Conservation (phyloP, 306 rosid genomes). For the Cercis canadensis region DNA sequence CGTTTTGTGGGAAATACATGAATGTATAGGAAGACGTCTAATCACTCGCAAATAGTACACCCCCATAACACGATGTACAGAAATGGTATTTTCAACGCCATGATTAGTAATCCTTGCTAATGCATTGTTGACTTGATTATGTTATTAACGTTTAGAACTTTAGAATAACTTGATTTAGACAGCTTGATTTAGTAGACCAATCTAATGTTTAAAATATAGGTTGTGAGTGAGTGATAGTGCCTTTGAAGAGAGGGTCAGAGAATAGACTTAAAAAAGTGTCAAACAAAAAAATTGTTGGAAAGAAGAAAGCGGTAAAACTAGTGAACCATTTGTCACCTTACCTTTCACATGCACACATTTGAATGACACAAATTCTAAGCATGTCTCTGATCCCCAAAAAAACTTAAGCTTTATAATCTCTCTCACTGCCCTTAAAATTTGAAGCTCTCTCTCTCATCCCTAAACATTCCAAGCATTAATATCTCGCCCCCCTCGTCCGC, state of each 20-base stretch:
- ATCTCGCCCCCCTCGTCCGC: constrained; percentile 92
- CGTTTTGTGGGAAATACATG: constrained; percentile 24
- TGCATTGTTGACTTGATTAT: constrained; percentile 34
- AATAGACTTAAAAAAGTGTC: constrained; percentile 34
- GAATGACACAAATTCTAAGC: constrained; percentile 23
- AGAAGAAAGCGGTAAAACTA: constrained; percentile 16
- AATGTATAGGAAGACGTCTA: constrained; percentile 44
- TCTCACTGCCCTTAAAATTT: background rate
- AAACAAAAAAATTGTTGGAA: constrained; percentile 5
- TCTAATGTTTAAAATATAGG: no score
- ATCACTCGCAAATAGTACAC: constrained; percentile 42
- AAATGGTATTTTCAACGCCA: constrained; percentile 47
- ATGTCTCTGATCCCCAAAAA: constrained; percentile 17
- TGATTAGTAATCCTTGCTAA: constrained; percentile 31
- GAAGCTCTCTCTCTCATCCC: constrained; percentile 27
- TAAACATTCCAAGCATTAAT: constrained; percentile 69
- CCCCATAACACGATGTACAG: constrained; percentile 32
- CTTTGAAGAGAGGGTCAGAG: constrained; percentile 23
- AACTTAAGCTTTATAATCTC: background rate
- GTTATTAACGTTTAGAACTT: constrained; percentile 22
- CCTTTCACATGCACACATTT: background rate
- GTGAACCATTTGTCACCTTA: background rate
- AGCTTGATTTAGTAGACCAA: background rate
- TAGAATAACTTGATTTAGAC: constrained; percentile 49
- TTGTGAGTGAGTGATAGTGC: no score